phyloP scores from a whole-genome alignment of 169 alveolate genomes.

The Eimeria falciformis region DNA sequence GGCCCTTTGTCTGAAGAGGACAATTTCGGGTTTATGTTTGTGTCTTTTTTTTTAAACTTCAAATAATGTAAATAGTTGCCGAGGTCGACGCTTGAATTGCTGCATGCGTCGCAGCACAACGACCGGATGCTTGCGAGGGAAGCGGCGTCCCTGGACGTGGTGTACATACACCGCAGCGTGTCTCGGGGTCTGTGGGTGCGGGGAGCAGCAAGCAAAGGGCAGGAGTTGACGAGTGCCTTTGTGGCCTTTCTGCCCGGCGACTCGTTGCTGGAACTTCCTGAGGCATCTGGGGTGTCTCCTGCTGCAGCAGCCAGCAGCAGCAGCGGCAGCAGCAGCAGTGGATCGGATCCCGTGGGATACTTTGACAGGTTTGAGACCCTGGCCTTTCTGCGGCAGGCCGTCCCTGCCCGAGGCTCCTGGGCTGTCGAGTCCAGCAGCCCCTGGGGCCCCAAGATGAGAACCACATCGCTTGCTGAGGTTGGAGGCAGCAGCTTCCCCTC shows the following conservation, averaged over 20 bases:
- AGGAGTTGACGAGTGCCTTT: background rate
- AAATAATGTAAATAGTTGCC: too few species aligned
- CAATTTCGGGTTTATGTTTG: background rate
- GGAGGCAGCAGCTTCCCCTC: conserved; percentile 10
- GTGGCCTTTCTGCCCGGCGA: background rate
- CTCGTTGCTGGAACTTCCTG: background rate
- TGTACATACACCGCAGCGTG: conserved; percentile 17
- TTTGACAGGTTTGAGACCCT: background rate
- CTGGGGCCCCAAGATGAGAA: background rate
- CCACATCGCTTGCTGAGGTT: background rate
- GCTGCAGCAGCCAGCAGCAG: background rate
- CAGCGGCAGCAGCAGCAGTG: background rate
- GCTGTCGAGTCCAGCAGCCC: background rate
- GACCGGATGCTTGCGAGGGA: background rate
- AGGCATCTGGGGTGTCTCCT: background rate
- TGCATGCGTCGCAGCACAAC: too few species aligned
- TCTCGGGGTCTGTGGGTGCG: conserved; percentile 11
- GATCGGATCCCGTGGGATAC: background rate
- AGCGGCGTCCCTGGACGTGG: conserved; percentile 14
- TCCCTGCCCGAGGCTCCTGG: background rate
- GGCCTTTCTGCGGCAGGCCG: background rate
- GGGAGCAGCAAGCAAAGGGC: background rate
- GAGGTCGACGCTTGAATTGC: too few species aligned
- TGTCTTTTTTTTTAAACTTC: background rate
- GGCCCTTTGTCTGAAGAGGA: background rate